Evolutionary conservation across 78 protist species (phyloP), one percentile per base, ranked within the genome.

Genomic region (Guillardia theta): DNA sequence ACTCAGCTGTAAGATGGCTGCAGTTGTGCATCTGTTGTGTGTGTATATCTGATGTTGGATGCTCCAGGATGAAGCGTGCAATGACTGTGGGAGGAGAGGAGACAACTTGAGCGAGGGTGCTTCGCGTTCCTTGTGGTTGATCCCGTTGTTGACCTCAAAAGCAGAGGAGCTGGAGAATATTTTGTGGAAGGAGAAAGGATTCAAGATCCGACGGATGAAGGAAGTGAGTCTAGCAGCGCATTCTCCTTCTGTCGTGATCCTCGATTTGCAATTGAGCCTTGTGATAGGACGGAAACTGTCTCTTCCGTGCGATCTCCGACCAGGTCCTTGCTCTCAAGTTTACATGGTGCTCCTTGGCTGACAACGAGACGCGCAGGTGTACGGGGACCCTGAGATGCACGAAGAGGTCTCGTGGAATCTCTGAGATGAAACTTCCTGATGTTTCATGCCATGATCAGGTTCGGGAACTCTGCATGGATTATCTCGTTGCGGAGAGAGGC

Each of bases 321-420:
- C 92, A 21, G 87, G 12, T 4, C 87, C 87, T 12, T 4, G 19
- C 37, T 37, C 41, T 37, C 27, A 19, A 3, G 24, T 18, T 30
- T 8, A 9, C 3, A 4, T 30, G 18, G 48, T 6, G 48, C 27
- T 37, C 76, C 58, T 24, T 50, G 50, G 76, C 10, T 50, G 30
- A 15, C 58, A 15, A 19, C 15, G 58, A 30, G 97, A 96, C 15
- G 96, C 95, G 53, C 96, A 96, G 80, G 93, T 96, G 4, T 96
- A 94, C 90, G 97, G 97, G 1, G 97, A 96, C 80, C 96, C 92
- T 43, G 97, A 94, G 43, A 87, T 95, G 97, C 97, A 96, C 43
- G 93, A 46, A 47, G 46, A 83, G 1, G 95, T 96, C 88, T 95
- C 88, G 78, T 96, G 95, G 95, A 96, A 41, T 96, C 93, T 46